These are phyloP conservation scores for Bruguiera parviflora DNA, from an alignment of 345 rosid genomes.

Conservation along the genomic window DNA sequence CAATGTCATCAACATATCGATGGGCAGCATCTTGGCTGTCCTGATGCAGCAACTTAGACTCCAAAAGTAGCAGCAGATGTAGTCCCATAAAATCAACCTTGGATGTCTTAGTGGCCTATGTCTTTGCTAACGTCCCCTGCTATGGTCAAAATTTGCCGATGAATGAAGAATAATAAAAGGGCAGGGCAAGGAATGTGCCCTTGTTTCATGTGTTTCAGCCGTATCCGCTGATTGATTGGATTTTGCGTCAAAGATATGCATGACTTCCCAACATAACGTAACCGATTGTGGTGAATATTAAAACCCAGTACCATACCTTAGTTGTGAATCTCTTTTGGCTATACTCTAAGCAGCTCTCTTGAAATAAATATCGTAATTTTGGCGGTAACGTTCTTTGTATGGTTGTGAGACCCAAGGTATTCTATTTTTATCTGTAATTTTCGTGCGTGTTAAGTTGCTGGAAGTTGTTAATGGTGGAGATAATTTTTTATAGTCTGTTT, in stretches of 20 bases:
- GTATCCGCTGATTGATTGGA: not conserved
- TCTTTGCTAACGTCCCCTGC: not conserved
- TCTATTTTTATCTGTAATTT: not conserved
- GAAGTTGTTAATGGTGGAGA: not conserved
- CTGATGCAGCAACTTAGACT: constrained; percentile 36
- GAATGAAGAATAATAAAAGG: not conserved
- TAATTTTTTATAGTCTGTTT: no score
- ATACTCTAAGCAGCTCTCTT: not conserved
- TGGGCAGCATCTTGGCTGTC: constrained; percentile 82
- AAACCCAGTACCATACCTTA: not conserved
- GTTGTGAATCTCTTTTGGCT: not conserved
- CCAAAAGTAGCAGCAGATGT: not conserved
- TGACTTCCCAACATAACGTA: not conserved
- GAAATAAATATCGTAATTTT: not conserved
- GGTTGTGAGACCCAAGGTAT: not conserved
- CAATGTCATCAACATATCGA: constrained; percentile 80
- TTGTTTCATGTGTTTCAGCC: not conserved
- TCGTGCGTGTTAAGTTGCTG: not conserved
- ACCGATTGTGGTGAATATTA: not conserved
- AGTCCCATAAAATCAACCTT: not conserved
- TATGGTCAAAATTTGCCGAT: not conserved
- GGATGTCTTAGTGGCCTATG: not conserved
- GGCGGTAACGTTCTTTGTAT: not conserved
- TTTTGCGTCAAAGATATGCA: not conserved
- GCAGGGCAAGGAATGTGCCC: not conserved